Conservation (phyloP, 352 stramenopile genomes). For the Phytophthora constricta region DNA sequence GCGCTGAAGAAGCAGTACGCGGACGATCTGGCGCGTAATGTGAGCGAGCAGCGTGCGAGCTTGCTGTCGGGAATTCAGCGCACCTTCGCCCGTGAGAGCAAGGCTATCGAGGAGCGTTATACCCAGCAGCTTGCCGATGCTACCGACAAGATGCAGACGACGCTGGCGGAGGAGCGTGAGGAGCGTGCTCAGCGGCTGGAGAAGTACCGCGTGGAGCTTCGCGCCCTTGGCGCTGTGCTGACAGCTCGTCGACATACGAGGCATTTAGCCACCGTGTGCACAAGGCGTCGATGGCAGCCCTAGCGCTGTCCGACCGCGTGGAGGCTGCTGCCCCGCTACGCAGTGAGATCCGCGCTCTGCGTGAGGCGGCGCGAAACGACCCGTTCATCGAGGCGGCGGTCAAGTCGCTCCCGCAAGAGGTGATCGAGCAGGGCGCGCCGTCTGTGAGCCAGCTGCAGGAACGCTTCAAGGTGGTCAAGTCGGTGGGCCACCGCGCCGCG, state of each 20-base stretch:
- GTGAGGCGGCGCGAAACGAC: slow-evolving; percentile 75
- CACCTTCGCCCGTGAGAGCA: slow-evolving; percentile 67
- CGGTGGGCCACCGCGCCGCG: slow-evolving; percentile 66
- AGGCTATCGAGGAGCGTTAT: slow-evolving; percentile 66
- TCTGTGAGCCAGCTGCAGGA: slow-evolving; percentile 84
- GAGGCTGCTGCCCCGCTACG: slow-evolving; percentile 75
- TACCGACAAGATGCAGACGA: slow-evolving; percentile 65
- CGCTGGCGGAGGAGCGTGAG: slow-evolving; percentile 64
- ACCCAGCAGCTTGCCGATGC: slow-evolving; percentile 53
- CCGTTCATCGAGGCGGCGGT: slow-evolving; percentile 74
- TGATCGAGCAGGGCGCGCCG: slow-evolving; percentile 71
- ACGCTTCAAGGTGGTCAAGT: slow-evolving; percentile 84
- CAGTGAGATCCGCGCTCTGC: slow-evolving; percentile 74
- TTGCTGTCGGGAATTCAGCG: slow-evolving; percentile 67
- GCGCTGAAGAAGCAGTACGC: slow-evolving; percentile 71
- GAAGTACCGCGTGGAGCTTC: slow-evolving; percentile 68
- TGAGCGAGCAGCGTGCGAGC: slow-evolving; percentile 60
- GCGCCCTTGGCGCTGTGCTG: slow-evolving; percentile 69
- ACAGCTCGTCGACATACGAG: slow-evolving; percentile 83
- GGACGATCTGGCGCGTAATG: slow-evolving; percentile 63
- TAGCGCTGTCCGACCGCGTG: slow-evolving; percentile 82
- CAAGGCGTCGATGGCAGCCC: slow-evolving; percentile 80
- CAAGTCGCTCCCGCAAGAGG: slow-evolving; percentile 63
- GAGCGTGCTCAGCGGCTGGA: slow-evolving; percentile 69
- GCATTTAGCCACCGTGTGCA: slow-evolving; percentile 87